Base-by-base conservation (phyloP, 2,329 filamentous ascomycete genomes). In the Colletotrichum salicis region DNA sequence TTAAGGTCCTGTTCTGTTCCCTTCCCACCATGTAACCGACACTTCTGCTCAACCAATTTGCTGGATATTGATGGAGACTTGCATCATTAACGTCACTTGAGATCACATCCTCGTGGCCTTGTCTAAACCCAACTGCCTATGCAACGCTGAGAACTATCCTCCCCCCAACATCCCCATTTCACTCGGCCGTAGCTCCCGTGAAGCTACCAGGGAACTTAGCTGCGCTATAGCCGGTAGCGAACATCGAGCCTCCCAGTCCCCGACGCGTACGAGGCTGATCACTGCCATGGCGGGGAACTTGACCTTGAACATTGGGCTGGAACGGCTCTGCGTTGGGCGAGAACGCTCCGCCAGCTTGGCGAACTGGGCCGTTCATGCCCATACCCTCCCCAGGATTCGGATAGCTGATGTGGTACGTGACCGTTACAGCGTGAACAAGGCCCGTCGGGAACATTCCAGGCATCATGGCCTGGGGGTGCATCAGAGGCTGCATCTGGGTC, bases 351-450 rank as follows among this genome's bases (percentile, higher is more conserved):
- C 52, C 31, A 3, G 45, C 31, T 24, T 56, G 51, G 8, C 24
- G 37, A 41, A n/a, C 11, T 35, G 33, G 19, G 54, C 56, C 24
- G 13, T 51, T 31, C 8, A 22, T 15, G 13, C n/a, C 22, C 5
- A 12, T 22, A 11, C 11, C 51, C 11, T 22, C 35, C 1, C 54
- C 13, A 2, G 45, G n/a, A 15, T 31, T 29, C 7, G 15, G 27
- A 3, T 60, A 19, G 29, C 60, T 71, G 27, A 72, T 51, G 48
- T 72, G 70, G 22, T 69, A 72, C 19, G 70, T 72, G n/a, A 72
- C 33, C 33, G 54, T 70, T 12, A 72, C 22, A 5, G 70, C 60
- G 24, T 59, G 54, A 13, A 72, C 19, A 2, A 60, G 19, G 4
- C 60, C 59, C 7, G 31, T 29, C 15, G 37, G 67, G 2, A 35